Percentiles rank a stretch among this genome's conserved stretches.
These are phyloP conservation scores for Neurospora africana DNA, from an alignment of 495 filamentous ascomycete genomes.

Conservation along the genomic window DNA sequence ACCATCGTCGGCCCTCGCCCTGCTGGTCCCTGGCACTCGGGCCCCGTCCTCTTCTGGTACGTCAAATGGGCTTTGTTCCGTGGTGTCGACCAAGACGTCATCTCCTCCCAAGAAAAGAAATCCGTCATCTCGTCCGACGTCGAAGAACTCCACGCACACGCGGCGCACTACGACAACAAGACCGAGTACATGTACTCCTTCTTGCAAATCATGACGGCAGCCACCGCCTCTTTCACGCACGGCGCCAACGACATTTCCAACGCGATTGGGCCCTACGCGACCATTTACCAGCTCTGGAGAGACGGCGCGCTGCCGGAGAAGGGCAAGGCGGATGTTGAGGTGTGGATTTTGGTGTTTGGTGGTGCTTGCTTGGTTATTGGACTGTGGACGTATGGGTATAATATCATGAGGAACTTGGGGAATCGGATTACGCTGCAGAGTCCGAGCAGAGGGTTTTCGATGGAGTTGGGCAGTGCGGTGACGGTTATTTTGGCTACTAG, in stretches of 20 bases:
- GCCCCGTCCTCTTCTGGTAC: slow-evolving; percentile 32
- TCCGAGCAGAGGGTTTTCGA: slow-evolving; percentile 56
- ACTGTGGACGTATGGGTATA: slow-evolving; percentile 61
- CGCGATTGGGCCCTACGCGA: slow-evolving; percentile 62
- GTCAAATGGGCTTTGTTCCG: slow-evolving; percentile 41
- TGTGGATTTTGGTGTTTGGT: slow-evolving; percentile 56
- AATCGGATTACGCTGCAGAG: slow-evolving; percentile 61
- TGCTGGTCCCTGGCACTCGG: slow-evolving; percentile 26
- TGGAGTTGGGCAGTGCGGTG: slow-evolving; percentile 59
- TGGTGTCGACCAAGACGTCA: slow-evolving; percentile 51
- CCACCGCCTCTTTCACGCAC: slow-evolving; percentile 64
- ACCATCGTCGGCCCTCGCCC: slow-evolving; percentile 26
- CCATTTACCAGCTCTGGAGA: slow-evolving; percentile 57
- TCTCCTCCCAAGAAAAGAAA: slow-evolving; percentile 29
- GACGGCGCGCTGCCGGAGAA: slow-evolving; percentile 36
- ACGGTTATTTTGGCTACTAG: slow-evolving; percentile 57
- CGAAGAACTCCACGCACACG: slow-evolving; percentile 47
- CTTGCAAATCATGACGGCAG: slow-evolving; percentile 61
- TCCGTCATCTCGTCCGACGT: slow-evolving; percentile 36
- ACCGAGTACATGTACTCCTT: slow-evolving; percentile 69
- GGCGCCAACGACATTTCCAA: slow-evolving; percentile 72
- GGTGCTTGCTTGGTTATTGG: slow-evolving; percentile 48
- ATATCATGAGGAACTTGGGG: slow-evolving; percentile 59
- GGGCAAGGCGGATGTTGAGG: slow-evolving; percentile 46
- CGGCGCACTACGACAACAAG: slow-evolving; percentile 60